Evolutionary conservation across 805 yeast genomes (phyloP).

Genomic region (Metschnikowia dekortorum): DNA sequence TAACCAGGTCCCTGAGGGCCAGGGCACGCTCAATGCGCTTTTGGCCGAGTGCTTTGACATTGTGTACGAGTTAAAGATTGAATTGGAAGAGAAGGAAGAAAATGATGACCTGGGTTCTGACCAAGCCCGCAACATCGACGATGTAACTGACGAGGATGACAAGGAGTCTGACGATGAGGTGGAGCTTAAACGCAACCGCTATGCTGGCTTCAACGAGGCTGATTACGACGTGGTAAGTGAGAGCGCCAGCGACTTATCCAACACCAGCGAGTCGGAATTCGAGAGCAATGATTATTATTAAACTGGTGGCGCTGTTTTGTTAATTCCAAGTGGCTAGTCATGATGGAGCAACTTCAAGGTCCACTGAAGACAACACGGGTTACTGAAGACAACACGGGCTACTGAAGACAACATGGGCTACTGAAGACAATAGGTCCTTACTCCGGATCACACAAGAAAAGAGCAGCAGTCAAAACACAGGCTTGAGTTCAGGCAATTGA

Average conservation of each 20-base stretch:
- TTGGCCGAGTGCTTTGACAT: constrained; percentile 94
- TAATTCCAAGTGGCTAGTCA: too few relatives aligned
- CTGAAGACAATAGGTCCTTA: too few relatives aligned
- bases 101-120: constrained; percentile 12
- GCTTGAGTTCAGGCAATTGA: too few relatives aligned
- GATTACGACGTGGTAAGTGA: constrained; percentile 41
- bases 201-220: constrained; percentile 42
- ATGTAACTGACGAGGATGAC: constrained; percentile 18
- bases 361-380: too few relatives aligned
- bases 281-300: constrained; percentile 42
- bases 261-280: constrained; percentile 29
- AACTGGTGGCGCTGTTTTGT: neutral
- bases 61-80: constrained; percentile 83
- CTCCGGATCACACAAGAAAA: too few relatives aligned
- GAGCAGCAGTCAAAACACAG: too few relatives aligned
- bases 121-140: neutral
- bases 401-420: too few relatives aligned
- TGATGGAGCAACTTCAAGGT: too few relatives aligned
- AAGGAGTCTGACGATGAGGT: constrained; percentile 41
- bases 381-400: too few relatives aligned
- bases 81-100: constrained; percentile 62
- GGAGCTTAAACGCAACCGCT: constrained; percentile 40
- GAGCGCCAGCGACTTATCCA: constrained; percentile 25
- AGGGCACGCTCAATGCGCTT: constrained; percentile 87
- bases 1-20: constrained; percentile 94